These are phyloP conservation scores for Quercus alba DNA, from an alignment of 306 rosid species.

Conservation along the genomic window DNA sequence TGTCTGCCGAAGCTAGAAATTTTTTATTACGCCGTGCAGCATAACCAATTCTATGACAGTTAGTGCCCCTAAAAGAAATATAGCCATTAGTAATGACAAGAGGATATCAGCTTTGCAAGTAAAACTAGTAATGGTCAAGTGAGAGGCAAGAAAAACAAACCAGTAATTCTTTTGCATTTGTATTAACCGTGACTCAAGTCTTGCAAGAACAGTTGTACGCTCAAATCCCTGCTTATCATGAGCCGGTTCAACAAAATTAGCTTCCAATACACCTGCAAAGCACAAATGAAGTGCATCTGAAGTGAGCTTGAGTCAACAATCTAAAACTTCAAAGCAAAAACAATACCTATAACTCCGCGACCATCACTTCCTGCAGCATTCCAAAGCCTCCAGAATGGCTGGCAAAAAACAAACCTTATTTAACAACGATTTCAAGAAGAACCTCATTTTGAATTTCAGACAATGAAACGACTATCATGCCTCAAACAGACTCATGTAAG, in stretches of 20 bases:
- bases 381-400: slow-evolving; percentile 99
- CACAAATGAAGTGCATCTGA: slow-evolving; percentile 21
- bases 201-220: slow-evolving; percentile 83
- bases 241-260: slow-evolving; percentile 98
- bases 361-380: slow-evolving; percentile 97
- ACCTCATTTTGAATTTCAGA: not conserved
- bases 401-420: slow-evolving; percentile 28
- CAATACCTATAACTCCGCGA: slow-evolving; percentile 90
- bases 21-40: slow-evolving; percentile 45
- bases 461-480: not conserved
- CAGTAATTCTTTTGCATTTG: slow-evolving; percentile 92
- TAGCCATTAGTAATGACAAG: slow-evolving; percentile 6
- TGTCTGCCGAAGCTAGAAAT: slow-evolving; percentile 20
- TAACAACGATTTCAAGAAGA: slow-evolving; percentile 18
- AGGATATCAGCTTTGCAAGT: not conserved
- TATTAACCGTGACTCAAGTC: slow-evolving; percentile 68
- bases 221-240: slow-evolving; percentile 99
- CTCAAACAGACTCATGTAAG: not conserved
- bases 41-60: slow-evolving; percentile 83
- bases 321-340: slow-evolving; percentile 21
- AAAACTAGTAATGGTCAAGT: not conserved
- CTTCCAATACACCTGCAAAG: slow-evolving; percentile 86
- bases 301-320: not conserved
- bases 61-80: slow-evolving; percentile 44
- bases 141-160: slow-evolving; percentile 40